A percentile compares a stretch with the other conserved stretches of the same genome.
These are phyloP conservation scores for Dianthus caryophyllus DNA, from an alignment of 148 eudicot genomes.

Conservation along the genomic window DNA sequence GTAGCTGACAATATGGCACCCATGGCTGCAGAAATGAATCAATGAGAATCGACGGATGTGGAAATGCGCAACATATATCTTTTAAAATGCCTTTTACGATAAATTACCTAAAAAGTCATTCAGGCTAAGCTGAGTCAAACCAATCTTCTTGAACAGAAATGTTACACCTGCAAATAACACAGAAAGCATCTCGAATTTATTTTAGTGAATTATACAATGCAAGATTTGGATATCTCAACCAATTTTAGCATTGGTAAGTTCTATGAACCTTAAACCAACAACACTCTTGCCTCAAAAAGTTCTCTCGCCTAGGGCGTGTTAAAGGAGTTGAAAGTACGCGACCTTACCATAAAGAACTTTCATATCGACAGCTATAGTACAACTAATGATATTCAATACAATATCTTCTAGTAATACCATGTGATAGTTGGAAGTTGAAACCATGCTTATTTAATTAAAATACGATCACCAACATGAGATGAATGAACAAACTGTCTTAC, in stretches of 20 bases:
- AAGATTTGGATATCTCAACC: not conserved
- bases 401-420: not conserved
- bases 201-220: not conserved
- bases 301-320: no score
- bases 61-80: not conserved
- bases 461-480: not conserved
- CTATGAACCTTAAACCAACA: not conserved
- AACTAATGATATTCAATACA: not conserved
- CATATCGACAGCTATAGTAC: not conserved
- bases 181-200: constrained; percentile 2
- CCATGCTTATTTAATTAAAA: no score
- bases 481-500: constrained; percentile 33
- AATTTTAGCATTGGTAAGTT: not conserved
- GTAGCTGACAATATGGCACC: constrained; percentile 93
- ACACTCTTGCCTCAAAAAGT: not conserved
- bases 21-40: constrained; percentile 47
- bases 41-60: not conserved
- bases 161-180: constrained; percentile 37
- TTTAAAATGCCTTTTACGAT: not conserved
- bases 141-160: constrained; percentile 40
- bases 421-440: no score
- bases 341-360: not conserved
- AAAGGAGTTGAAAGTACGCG: not conserved
- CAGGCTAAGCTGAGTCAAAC: constrained; percentile 34
- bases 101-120: constrained; percentile 54